These are phyloP conservation scores for Hippophae gyantsensis DNA, from an alignment of 306 rosid genomes.

Conservation along the genomic window DNA sequence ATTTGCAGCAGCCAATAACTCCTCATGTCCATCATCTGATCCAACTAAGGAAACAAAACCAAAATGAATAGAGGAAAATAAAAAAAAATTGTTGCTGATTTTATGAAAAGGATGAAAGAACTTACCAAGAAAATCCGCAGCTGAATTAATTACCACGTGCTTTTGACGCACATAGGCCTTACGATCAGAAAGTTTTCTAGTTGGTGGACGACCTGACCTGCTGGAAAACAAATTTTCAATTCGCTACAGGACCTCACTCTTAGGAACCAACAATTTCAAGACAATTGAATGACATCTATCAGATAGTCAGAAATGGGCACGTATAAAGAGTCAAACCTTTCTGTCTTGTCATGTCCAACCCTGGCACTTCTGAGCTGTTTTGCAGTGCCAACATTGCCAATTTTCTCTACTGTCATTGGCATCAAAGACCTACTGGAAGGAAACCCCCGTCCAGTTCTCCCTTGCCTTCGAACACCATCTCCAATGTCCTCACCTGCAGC, in stretches of 20 bases:
- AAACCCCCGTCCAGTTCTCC: constrained; percentile 77
- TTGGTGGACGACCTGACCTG: constrained; percentile 98
- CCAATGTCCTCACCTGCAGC: constrained; percentile 78
- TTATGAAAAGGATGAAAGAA: neutral
- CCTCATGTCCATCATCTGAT: constrained; percentile 85
- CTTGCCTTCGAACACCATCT: constrained; percentile 96
- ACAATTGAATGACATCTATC: constrained; percentile 1
- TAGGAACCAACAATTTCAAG: constrained; percentile 12
- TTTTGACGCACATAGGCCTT: constrained; percentile 90
- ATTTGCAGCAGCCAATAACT: constrained; percentile 82
- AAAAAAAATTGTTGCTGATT: neutral
- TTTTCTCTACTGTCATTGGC: constrained; percentile 69
- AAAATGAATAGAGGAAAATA: constrained; percentile 28
- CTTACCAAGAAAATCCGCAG: constrained; percentile 81
- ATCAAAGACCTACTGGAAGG: constrained; percentile 49
- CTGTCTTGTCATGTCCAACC: constrained; percentile 71
- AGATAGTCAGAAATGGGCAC: constrained; percentile 18
- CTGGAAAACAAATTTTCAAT: constrained; percentile 48
- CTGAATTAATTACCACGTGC: constrained; percentile 51
- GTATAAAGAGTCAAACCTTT: constrained; percentile 47
- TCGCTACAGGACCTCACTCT: constrained; percentile 18
- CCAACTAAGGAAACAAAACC: constrained; percentile 54
- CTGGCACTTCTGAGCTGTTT: constrained; percentile 89
- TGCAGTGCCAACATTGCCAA: constrained; percentile 73
- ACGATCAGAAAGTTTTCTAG: constrained; percentile 88